Evolutionary conservation across 176 grass and related monocot genomes (phyloP).

Genomic region (Musa itinerans): DNA sequence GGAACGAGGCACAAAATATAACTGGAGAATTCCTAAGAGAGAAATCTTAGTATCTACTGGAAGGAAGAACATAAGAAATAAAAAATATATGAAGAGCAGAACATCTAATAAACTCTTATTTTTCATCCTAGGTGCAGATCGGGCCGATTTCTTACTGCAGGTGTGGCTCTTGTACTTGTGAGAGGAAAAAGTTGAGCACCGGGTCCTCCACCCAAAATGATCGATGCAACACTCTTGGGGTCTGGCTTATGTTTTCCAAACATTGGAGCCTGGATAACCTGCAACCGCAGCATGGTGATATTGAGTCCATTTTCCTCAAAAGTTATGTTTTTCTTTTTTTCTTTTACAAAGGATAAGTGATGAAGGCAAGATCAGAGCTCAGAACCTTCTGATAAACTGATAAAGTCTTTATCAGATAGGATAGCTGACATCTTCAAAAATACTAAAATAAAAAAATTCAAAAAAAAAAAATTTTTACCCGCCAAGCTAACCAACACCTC

Average conservation of each 20-base stretch:
- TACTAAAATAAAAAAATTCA: no score
- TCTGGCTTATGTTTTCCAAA: constrained; percentile 42
- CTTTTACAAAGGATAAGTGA: neutral
- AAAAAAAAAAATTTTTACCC: no score
- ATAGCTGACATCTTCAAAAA: no score
- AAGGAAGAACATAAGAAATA: neutral
- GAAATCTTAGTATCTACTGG: neutral
- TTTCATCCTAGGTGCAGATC: neutral
- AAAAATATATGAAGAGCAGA: neutral
- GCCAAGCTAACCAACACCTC: no score
- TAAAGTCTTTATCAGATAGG: no score
- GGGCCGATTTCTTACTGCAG: constrained; percentile 50
- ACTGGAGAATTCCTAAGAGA: no score
- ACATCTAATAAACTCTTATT: neutral
- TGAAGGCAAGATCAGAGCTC: neutral
- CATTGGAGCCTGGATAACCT: constrained; percentile 2
- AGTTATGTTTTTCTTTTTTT: neutral
- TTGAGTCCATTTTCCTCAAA: neutral
- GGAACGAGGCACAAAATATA: no score
- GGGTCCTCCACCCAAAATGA: constrained; percentile 75
- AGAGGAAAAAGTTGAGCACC: constrained; percentile 84
- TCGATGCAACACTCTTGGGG: constrained; percentile 60
- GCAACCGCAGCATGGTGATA: no score
- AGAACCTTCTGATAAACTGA: no score
- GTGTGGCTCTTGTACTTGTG: constrained; percentile 81